phyloP scores from a whole-genome alignment of 2,329 filamentous ascomycete genomes.

The Sarocladium strictum region DNA sequence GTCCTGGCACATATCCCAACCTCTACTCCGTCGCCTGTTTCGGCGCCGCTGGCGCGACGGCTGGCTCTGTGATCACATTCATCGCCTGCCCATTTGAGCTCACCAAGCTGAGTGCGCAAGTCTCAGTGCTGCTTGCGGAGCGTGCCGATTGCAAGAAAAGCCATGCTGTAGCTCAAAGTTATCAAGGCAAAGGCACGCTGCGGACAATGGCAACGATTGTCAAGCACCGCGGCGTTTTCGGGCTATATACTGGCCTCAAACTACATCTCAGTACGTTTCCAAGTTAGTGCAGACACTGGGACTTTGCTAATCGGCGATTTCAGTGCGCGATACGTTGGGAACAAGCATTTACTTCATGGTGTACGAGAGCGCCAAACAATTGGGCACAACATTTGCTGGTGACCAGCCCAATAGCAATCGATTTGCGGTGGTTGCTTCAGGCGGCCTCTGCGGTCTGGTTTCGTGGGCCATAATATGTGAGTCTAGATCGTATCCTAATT shows the following conservation, averaged over 20 bases:
- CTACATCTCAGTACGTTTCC: conserved; percentile 64
- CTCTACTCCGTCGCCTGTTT: conserved; percentile 70
- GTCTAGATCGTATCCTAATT: conserved; percentile 23
- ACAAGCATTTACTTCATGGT: conserved; percentile 85
- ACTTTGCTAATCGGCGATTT: conserved; percentile 12
- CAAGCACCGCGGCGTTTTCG: conserved; percentile 63
- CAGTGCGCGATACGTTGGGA: conserved; percentile 76
- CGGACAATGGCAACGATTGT: conserved; percentile 73
- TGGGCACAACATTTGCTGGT: conserved; percentile 67
- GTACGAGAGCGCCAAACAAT: conserved; percentile 80
- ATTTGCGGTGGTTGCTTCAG: conserved; percentile 70
- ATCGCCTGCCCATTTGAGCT: conserved; percentile 84
- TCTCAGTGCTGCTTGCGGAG: conserved; percentile 68
- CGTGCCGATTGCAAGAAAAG: conserved; percentile 35
- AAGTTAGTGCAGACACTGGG: no score
- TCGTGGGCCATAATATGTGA: conserved; percentile 74
- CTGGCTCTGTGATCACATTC: conserved; percentile 72
- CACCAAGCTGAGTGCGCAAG: conserved; percentile 83
- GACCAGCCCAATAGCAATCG: conserved; percentile 71
- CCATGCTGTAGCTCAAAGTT: conserved; percentile 59
- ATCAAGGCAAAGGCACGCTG: conserved; percentile 72
- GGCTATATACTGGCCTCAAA: conserved; percentile 75
- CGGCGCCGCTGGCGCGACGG: conserved; percentile 69
- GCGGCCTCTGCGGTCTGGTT: conserved; percentile 75
- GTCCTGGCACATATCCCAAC: conserved; percentile 63